These are phyloP conservation scores for Lathyrus tuberosus DNA, from an alignment of 306 rosid genomes.

Conservation along the genomic window DNA sequence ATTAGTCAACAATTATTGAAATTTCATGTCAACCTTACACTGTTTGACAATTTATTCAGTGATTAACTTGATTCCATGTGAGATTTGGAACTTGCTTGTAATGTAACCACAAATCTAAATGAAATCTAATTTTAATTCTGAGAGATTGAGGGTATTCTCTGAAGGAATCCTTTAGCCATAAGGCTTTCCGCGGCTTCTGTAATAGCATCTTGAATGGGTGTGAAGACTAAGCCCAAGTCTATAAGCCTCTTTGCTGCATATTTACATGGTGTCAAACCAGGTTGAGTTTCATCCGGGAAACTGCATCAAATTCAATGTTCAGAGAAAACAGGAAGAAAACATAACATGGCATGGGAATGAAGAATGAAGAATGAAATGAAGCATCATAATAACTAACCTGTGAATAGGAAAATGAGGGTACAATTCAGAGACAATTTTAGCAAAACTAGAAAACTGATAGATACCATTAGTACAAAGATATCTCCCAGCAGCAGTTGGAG, in stretches of 20 bases:
- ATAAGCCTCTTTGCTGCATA: slow-evolving; percentile 77
- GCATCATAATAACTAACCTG: slow-evolving; percentile 55
- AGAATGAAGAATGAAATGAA: background rate
- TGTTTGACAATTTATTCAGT: slow-evolving; percentile 8
- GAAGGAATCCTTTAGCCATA: slow-evolving; percentile 62
- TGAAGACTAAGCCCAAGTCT: slow-evolving; percentile 69
- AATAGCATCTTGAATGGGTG: slow-evolving; percentile 74
- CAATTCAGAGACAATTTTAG: slow-evolving; percentile 53
- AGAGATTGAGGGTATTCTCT: slow-evolving; percentile 32
- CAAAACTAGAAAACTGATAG: slow-evolving; percentile 72
- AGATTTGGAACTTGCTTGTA: slow-evolving; percentile 16
- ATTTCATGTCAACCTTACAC: slow-evolving; percentile 22
- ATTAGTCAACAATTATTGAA: background rate
- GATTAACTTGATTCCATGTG: slow-evolving; percentile 28
- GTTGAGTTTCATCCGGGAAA: slow-evolving; percentile 72
- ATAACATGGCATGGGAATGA: background rate
- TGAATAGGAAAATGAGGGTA: slow-evolving; percentile 72
- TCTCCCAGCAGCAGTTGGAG: slow-evolving; percentile 72
- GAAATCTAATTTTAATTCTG: slow-evolving; percentile 3
- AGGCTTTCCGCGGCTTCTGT: slow-evolving; percentile 71
- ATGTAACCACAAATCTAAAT: background rate
- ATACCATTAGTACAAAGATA: slow-evolving; percentile 86
- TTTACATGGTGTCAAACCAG: slow-evolving; percentile 60
- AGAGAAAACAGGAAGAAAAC: slow-evolving; percentile 19
- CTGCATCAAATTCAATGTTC: slow-evolving; percentile 50